Conservation (phyloP, 345 rosid species). For the Ricinus communis region DNA sequence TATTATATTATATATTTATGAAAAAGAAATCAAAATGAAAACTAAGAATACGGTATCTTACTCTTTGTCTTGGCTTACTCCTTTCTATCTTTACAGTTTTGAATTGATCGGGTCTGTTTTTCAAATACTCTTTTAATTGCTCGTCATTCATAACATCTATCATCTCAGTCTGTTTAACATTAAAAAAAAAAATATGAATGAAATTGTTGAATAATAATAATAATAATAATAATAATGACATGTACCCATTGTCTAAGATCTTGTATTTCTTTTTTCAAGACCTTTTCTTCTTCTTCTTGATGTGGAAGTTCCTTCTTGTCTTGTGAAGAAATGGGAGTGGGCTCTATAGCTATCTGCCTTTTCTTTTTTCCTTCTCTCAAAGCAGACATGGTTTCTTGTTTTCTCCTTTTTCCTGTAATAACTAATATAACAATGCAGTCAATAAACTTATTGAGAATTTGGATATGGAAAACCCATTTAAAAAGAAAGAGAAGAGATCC, state of each 20-base stretch:
- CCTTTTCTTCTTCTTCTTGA: conserved; percentile 27
- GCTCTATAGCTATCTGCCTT: background rate
- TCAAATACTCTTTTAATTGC: conserved; percentile 32
- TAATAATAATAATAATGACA: background rate
- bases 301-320: conserved; percentile 27
- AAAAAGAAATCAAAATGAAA: too few species aligned
- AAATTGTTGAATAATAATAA: background rate
- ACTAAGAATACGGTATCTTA: background rate
- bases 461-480: background rate
- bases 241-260: conserved; percentile 35
- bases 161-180: conserved; percentile 21
- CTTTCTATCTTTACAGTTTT: conserved; percentile 26
- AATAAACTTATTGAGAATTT: background rate
- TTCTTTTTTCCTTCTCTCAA: conserved; percentile 18
- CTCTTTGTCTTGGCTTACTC: conserved; percentile 25
- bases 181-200: background rate
- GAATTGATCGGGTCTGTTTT: conserved; percentile 32
- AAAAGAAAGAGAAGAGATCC: background rate
- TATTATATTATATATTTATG: too few species aligned
- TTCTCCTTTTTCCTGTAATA: background rate
- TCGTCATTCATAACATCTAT: conserved; percentile 38
- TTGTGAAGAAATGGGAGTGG: conserved; percentile 10
- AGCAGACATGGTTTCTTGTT: background rate
- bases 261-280: conserved; percentile 20
- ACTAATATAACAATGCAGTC: background rate